Evolutionary conservation across 1,139 yeast species (phyloP).

Genomic region (Nadsonia starkeyi-henricii): DNA sequence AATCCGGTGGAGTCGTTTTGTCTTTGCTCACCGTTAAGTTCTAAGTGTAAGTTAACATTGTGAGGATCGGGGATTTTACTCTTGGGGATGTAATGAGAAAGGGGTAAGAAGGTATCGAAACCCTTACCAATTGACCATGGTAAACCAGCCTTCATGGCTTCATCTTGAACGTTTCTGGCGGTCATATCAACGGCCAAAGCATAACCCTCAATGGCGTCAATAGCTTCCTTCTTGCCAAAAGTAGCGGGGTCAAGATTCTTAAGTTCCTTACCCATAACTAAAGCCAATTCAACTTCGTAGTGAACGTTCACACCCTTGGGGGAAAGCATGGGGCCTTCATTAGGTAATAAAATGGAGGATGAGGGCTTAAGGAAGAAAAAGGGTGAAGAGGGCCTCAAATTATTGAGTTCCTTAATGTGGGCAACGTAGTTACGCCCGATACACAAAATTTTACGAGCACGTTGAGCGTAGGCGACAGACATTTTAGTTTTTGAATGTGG

Average conservation of each 20-base stretch:
- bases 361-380: slow-evolving; percentile 83
- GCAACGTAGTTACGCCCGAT: slow-evolving; percentile 95
- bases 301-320: slow-evolving; percentile 77
- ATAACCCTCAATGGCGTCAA: slow-evolving; percentile 70
- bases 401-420: slow-evolving; percentile 81
- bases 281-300: slow-evolving; percentile 86
- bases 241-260: slow-evolving; percentile 42
- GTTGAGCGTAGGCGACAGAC: slow-evolving; percentile 36
- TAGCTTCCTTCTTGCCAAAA: slow-evolving; percentile 53
- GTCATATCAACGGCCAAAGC: slow-evolving; percentile 87
- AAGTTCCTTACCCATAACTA: slow-evolving; percentile 52
- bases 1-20: slow-evolving; percentile 71
- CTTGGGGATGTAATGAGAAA: slow-evolving; percentile 59
- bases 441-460: slow-evolving; percentile 74
- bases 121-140: slow-evolving; percentile 98
- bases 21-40: slow-evolving; percentile 53
- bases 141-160: slow-evolving; percentile 82
- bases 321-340: slow-evolving; percentile 61
- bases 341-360: slow-evolving; percentile 32
- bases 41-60: slow-evolving; percentile 49
- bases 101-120: slow-evolving; percentile 85
- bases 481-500: slow-evolving; percentile 1
- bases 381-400: slow-evolving; percentile 59
- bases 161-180: slow-evolving; percentile 91
- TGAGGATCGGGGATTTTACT: slow-evolving; percentile 57